phyloP scores from a whole-genome alignment of 306 rosid genomes.

The Sicyos edulis region DNA sequence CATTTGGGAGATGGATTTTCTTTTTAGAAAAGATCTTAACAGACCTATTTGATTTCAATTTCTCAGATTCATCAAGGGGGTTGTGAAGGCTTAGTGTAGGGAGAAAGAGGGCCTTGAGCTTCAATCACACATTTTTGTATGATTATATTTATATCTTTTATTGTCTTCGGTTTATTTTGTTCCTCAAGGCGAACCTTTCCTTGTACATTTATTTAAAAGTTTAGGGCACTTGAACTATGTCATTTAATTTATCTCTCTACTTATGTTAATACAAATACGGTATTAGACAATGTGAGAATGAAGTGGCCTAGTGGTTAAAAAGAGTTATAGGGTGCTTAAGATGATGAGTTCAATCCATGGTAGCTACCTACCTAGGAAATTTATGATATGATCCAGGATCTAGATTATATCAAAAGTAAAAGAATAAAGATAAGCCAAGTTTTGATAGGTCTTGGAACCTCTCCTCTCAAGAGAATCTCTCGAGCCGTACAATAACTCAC shows the following conservation, averaged over 20 bases:
- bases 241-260: background rate
- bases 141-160: background rate
- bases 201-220: background rate
- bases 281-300: background rate
- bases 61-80: background rate
- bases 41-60: background rate
- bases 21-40: background rate
- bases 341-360: too few relatives aligned
- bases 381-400: too few relatives aligned
- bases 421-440: too few relatives aligned
- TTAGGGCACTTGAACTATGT: background rate
- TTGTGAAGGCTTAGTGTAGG: background rate
- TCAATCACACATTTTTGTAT: background rate
- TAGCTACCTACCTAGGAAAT: too few relatives aligned
- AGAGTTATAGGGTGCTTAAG: too few relatives aligned
- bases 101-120: background rate
- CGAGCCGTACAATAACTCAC: too few relatives aligned
- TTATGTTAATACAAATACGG: background rate
- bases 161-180: background rate
- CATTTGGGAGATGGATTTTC: background rate
- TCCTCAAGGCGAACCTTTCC: background rate
- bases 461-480: too few relatives aligned
- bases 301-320: too few relatives aligned
- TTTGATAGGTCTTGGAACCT: too few relatives aligned
- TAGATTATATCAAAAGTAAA: too few relatives aligned